Conservation (phyloP, 2,329 filamentous ascomycete species). For the Xylariaceae sp. region DNA sequence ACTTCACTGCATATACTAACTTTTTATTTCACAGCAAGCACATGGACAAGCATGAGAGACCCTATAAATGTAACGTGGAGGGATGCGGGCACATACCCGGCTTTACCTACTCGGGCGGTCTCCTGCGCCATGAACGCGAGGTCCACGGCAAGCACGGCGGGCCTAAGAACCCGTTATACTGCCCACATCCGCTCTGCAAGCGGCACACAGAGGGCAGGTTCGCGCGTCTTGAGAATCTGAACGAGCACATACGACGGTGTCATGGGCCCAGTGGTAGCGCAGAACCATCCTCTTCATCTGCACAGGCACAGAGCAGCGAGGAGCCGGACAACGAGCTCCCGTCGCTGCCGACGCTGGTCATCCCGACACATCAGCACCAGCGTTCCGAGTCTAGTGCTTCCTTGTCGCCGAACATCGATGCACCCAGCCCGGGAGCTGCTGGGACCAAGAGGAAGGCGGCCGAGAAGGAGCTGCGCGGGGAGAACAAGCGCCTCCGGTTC, state of each 20-base stretch:
- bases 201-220: constrained; percentile 82
- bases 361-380: too few species aligned
- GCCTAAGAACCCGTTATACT: constrained; percentile 81
- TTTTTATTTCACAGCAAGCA: constrained; percentile 62
- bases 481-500: constrained; percentile 60
- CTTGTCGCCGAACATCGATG: too few species aligned
- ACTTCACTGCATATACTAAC: constrained; percentile 18
- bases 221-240: constrained; percentile 87
- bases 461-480: constrained; percentile 47
- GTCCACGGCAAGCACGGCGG: constrained; percentile 88
- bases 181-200: constrained; percentile 82
- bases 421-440: background rate
- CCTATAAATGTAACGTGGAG: constrained; percentile 77
- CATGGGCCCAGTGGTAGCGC: constrained; percentile 48
- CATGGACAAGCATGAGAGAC: constrained; percentile 96
- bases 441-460: background rate
- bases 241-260: constrained; percentile 88
- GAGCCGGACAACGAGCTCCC: constrained; percentile 27
- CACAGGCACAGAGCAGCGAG: too few species aligned
- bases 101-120: constrained; percentile 90
- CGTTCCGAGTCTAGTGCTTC: too few species aligned
- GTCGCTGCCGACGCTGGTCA: too few species aligned
- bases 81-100: constrained; percentile 88
- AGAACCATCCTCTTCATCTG: constrained; percentile 30
- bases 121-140: constrained; percentile 85